Evolutionary conservation across 345 rosid species (phyloP), one percentile per base, ranked within the genome.

Genomic region (Dovyalis caffra): DNA sequence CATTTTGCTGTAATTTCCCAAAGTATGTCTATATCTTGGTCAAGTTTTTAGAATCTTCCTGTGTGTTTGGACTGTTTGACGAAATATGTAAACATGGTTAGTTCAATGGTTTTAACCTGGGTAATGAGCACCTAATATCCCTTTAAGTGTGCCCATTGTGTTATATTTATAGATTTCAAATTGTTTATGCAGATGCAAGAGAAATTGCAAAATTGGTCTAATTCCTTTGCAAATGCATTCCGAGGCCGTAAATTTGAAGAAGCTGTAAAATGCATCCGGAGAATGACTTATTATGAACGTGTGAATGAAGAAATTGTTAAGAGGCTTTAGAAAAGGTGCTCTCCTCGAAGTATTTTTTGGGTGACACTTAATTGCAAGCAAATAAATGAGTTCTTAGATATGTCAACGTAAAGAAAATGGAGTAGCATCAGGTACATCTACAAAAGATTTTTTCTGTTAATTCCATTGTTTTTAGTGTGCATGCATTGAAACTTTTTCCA

Each of bases 251-350:
- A 82, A 68, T 91, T 81, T 81, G 93, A 87, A 74, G 97, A 90
- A 76, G 95, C 97, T 74, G 68, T 68, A 57, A 67, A 69, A 67
- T 92, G 92, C 74, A 86, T 91, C 78, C 88, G 85, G 77, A 91
- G 95, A 80, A 92, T 91, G 99, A 91, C 91, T 71, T 95, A 95
- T 78, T 95, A 95, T 68, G 84, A 82, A 57, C 90, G 97, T 40
- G 91, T 86, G 31, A 85, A 76, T 45, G 97, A 92, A 87, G 97
- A 95, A 85, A 92, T 92, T 57, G 71, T 78, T 71, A 92, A 86
- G 87, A 92, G 86, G 88, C 92, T 91, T 47, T 91, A 78, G 88
- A 75, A 75, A 60, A 72, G 83, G 81, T 83, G 71, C 37, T 45
- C 49, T 9, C 7, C 62, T n/a, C 26, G 3, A 20, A 29, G 35